Conservation (phyloP, 2,329 filamentous ascomycete genomes). For the Fusarium brachygibbosum region DNA sequence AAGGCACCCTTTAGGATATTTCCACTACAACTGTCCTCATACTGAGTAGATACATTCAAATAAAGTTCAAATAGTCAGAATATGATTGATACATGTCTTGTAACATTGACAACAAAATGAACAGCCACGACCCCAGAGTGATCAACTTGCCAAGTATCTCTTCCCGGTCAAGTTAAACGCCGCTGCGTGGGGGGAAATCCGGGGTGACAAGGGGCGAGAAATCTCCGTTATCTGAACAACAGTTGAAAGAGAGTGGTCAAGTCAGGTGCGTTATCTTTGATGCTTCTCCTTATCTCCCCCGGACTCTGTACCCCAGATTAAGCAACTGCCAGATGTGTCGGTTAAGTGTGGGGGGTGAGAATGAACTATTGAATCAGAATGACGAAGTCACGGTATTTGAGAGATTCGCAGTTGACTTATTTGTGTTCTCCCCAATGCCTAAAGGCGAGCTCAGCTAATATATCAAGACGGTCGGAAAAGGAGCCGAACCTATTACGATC, state of each 20-base stretch:
- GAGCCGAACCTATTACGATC: neutral
- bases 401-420: neutral
- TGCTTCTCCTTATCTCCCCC: conserved; percentile 27
- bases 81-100: neutral
- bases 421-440: neutral
- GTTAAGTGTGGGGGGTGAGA: neutral
- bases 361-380: neutral
- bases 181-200: conserved; percentile 34
- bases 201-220: conserved; percentile 32
- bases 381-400: neutral
- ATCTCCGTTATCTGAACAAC: conserved; percentile 32
- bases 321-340: neutral
- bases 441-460: neutral
- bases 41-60: neutral
- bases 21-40: neutral
- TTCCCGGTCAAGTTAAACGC: conserved; percentile 14
- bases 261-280: conserved; percentile 38
- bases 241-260: conserved; percentile 11
- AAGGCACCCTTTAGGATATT: neutral
- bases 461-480: neutral
- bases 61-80: neutral
- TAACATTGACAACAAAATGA: neutral
- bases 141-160: conserved; percentile 5
- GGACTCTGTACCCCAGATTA: neutral
- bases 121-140: neutral